These are phyloP conservation scores for Leccinum truebloodii DNA, from an alignment of 768 basidiomycete genomes.

Conservation along the genomic window DNA sequence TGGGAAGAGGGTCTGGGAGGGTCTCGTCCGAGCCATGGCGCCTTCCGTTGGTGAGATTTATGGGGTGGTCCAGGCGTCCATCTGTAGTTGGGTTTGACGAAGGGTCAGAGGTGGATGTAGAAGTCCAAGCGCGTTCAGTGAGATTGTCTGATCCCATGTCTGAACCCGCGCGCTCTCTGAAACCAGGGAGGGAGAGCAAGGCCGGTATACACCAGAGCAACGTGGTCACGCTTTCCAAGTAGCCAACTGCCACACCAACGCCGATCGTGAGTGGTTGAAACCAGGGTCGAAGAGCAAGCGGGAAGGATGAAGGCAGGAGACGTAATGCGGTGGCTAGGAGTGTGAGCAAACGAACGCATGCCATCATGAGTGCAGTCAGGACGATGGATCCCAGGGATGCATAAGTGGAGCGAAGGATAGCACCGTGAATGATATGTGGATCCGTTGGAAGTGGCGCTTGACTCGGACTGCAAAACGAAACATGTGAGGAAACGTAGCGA, in stretches of 20 bases:
- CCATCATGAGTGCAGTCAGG: slow-evolving; percentile 74
- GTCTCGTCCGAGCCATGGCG: slow-evolving; percentile 49
- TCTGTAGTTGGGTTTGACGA: slow-evolving; percentile 42
- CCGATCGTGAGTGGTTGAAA: slow-evolving; percentile 41
- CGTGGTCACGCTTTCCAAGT: slow-evolving; percentile 46
- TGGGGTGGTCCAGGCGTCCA: slow-evolving; percentile 29
- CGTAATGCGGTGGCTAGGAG: slow-evolving; percentile 21
- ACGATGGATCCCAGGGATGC: slow-evolving; percentile 81
- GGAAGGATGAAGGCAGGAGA: slow-evolving; percentile 29
- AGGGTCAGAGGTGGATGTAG: slow-evolving; percentile 50
- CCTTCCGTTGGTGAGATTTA: slow-evolving; percentile 37
- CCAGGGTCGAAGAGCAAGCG: slow-evolving; percentile 41
- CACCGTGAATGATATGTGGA: slow-evolving; percentile 75
- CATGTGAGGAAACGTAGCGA: slow-evolving; percentile 5
- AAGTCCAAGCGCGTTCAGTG: slow-evolving; percentile 52
- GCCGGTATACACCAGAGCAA: slow-evolving; percentile 71
- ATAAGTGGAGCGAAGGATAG: slow-evolving; percentile 75
- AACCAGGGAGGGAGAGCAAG: no score
- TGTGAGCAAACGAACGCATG: slow-evolving; percentile 61
- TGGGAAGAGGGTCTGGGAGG: slow-evolving; percentile 49
- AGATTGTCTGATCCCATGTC: slow-evolving; percentile 52
- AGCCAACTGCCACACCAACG: slow-evolving; percentile 40
- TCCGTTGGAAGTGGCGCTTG: slow-evolving; percentile 47
- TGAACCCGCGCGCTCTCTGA: slow-evolving; percentile 21
- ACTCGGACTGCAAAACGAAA: slow-evolving; percentile 18